Base-by-base conservation (phyloP, 1,284 basidiomycete genomes). In the Tylopilus orsonianus region DNA sequence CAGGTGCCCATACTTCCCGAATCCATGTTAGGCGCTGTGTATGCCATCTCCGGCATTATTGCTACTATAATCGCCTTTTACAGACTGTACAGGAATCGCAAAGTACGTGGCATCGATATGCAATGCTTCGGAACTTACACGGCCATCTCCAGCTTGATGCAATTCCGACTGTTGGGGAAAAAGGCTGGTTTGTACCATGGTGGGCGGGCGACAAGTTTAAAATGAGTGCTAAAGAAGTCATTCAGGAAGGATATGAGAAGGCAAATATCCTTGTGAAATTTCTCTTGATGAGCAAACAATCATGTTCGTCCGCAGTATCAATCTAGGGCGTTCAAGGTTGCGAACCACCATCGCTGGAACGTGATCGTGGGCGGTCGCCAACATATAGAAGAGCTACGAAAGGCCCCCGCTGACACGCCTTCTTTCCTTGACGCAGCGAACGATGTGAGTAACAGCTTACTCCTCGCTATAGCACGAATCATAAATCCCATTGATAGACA, bases 301-400 rank as follows among this genome's bases (percentile, higher is more conserved):
- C 20, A 40, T 12, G 8, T 22, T 8, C 8, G 14, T 48, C 33
- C 13, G n/a, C 34, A 53, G 51, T 22, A 53, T 37, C 66, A 63
- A 9, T 60, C 60, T 8, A 49, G 48, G 0, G 53, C 64, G 2
- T 78, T 76, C 66, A 76, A 75, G 52, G 49, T 79, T 9, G 60
- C 75, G 0, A 56, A 65, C 0, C 41, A 67, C 4, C 59, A 60
- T 23, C 54, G 56, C 32, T 79, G 75, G 76, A 45, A 69, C 0
- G 65, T 79, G 10, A 37, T 78, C 16, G 50, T 74, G 0, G 67
- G 58, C 18, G 70, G 65, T 8, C 60, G 57, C 0, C 55, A 67
- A 19, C 55, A 70, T 29, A 56, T 75, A 9, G 71, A 76, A 3
- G 76, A 79, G 18, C 32, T 79, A 6, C 58, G 67, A 9, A 70